phyloP scores from a whole-genome alignment of 768 basidiomycete genomes.

The Mycena metata region DNA sequence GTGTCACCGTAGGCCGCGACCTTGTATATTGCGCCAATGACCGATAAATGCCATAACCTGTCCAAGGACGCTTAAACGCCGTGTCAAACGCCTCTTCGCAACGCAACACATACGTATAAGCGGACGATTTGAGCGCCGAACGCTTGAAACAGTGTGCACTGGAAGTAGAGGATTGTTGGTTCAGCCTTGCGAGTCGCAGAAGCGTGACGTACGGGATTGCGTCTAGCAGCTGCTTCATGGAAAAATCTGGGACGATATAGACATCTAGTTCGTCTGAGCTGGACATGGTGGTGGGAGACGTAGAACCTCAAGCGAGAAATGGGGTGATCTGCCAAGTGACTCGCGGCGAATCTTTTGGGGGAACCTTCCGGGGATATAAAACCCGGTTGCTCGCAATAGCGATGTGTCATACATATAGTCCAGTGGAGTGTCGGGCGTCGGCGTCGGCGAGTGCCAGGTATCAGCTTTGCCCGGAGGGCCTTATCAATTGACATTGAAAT shows the following conservation, averaged over 20 bases:
- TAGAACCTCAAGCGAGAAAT: too few species aligned
- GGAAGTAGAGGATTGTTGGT: constrained; percentile 3
- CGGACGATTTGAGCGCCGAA: constrained; percentile 82
- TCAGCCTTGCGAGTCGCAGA: neutral
- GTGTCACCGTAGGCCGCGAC: constrained; percentile 73
- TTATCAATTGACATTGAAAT: too few species aligned
- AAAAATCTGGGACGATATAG: constrained; percentile 83
- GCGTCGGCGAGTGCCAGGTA: too few species aligned
- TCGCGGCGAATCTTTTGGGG: too few species aligned
- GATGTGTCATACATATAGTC: too few species aligned
- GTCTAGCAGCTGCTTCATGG: constrained; percentile 88
- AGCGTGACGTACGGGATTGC: constrained; percentile 78
- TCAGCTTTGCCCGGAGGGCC: too few species aligned
- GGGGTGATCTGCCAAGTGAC: too few species aligned
- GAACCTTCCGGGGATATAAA: too few species aligned
- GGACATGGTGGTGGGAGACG: constrained; percentile 55
- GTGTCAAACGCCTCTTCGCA: neutral
- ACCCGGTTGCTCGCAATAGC: too few species aligned
- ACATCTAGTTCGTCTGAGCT: constrained; percentile 62
- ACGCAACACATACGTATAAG: constrained; percentile 71
- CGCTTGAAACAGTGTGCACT: constrained; percentile 93
- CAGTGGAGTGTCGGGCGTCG: too few species aligned
- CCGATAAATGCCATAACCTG: constrained; percentile 72
- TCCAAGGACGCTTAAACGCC: neutral
- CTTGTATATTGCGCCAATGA: constrained; percentile 80